Evolutionary conservation across 1,284 basidiomycete genomes (phyloP), one percentile per base, ranked within the genome.

Genomic region (Boletus calvinii): DNA sequence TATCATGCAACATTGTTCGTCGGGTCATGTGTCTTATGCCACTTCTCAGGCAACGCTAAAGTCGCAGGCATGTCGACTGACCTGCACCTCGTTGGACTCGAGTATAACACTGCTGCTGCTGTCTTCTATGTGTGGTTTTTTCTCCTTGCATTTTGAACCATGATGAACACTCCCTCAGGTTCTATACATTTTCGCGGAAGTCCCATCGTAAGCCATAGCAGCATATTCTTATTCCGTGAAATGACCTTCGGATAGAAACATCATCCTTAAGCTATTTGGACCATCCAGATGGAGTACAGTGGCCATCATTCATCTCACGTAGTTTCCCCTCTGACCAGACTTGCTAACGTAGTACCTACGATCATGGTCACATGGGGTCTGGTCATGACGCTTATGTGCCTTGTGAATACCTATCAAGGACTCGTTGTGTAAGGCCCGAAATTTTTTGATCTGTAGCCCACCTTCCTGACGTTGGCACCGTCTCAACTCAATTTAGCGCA

Each of bases 281-380:
- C 78, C 78, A 15, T 78, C 77, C 11, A 65, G 63, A 58, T 78
- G 77, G 77, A 74, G 77, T 78, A 60, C n/a, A n/a, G n/a, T 24
- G 70, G 26, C n/a, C 18, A 20, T 34, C n/a, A 24, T 46, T 26
- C 15, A 12, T 47, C 24, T 34, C 20, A 6, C 11, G 1, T n/a
- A 15, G 7, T 5, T 11, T 20, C 2, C 4, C 3, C 26, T 52
- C 52, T 45, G 22, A 61, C 39, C 22, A 22, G n/a, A 30, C 38
- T 43, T 34, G n/a, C 4, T 10, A 22, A 37, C 46, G 8, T 37
- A 77, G 77, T 78, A 54, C 77, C 77, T 3, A 60, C 66, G 6
- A 78, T 79, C 30, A 79, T 78, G 78, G 59, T 79, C 6, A 73
- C 73, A 11, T 78, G 77, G 77, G 78, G 76, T 49, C 51, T 75